phyloP scores from a whole-genome alignment of 73 alveolate genomes.

The Breviolum minutum region DNA sequence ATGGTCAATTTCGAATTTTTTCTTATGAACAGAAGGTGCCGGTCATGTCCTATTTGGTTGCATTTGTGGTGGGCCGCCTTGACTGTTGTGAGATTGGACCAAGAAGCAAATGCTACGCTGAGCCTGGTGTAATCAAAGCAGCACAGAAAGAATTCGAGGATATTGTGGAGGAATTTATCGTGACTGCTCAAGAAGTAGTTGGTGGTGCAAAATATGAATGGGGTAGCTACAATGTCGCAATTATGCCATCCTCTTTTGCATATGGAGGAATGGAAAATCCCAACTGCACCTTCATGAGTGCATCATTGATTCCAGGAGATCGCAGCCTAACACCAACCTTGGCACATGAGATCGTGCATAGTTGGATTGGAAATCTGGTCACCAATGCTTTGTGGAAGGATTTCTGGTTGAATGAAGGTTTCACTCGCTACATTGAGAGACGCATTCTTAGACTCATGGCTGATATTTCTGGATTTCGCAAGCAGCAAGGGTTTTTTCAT shows the following conservation, averaged over 20 bases:
- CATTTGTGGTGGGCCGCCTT: slow-evolving; percentile 98
- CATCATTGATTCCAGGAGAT: slow-evolving; percentile 99
- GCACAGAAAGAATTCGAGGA: slow-evolving; percentile 62
- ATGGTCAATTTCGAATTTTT: slow-evolving; percentile 88
- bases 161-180: slow-evolving; percentile 31
- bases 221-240: slow-evolving; percentile 98
- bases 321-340: slow-evolving; percentile 98
- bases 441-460: slow-evolving; percentile 96
- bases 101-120: slow-evolving; percentile 97
- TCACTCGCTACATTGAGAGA: slow-evolving; percentile 98
- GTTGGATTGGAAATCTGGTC: slow-evolving; percentile 99
- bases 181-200: slow-evolving; percentile 52
- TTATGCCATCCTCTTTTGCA: slow-evolving; percentile 99
- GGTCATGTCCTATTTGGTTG: slow-evolving; percentile 98
- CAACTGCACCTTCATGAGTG: slow-evolving; percentile 99
- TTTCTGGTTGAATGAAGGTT: slow-evolving; percentile 99
- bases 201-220: slow-evolving; percentile 96
- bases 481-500: too few relatives aligned
- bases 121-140: slow-evolving; percentile 96
- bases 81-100: slow-evolving; percentile 96
- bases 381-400: slow-evolving; percentile 99
- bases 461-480: background rate
- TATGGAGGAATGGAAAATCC: slow-evolving; percentile 99
- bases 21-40: slow-evolving; percentile 97
- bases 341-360: slow-evolving; percentile 99